Evolutionary conservation across 2,329 filamentous ascomycete genomes (phyloP), one percentile per base, ranked within the genome.

Genomic region (Verticillium albo-atrum): DNA sequence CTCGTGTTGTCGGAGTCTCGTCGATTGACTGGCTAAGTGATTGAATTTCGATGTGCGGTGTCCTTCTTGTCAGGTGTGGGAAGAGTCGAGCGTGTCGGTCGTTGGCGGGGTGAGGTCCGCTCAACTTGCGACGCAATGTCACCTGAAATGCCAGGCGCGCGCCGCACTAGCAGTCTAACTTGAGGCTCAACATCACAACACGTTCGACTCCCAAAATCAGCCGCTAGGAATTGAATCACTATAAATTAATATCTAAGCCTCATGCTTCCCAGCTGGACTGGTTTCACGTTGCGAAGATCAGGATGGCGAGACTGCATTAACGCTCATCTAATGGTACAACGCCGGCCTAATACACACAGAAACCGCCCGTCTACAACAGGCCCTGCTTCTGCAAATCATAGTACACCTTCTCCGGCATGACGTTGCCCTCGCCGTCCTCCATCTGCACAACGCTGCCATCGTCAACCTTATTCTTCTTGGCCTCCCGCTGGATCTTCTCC

Each of bases 331-430:
- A 47, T 25, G 42, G 20, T 47, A 47, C 20, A 47, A 23, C 37
- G n/a, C 37, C 37, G 2, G 20, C 17, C 42, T n/a, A 23, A 7
- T 47, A n/a, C 42, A 9, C 20, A 26, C 20, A 28, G 50, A n/a
- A 27, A 5, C 14, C 23, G 25, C 27, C 12, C 26, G n/a, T 15
- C 75, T 80, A 95, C 65, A 96, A 77, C 70, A 97, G 80, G 34
- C 94, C 94, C 72, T 96, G 92, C 77, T 96, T 96, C 75, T 92
- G 90, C 75, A 98, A 77, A 82, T 99, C 95, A 65, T 93, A 88
- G 74, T 97, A 99, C 58, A 99, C 94, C 82, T 97, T 96, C 78
- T 97, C 92, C 0, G 96, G 95, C 95, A 99, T 99, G 60, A 99
- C 95, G 69, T 99, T 98, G 54, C 95, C 95, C 72, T 96, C 91